These are phyloP conservation scores for Lipomyces starkeyi DNA, from an alignment of 805 yeast species.

Conservation along the genomic window DNA sequence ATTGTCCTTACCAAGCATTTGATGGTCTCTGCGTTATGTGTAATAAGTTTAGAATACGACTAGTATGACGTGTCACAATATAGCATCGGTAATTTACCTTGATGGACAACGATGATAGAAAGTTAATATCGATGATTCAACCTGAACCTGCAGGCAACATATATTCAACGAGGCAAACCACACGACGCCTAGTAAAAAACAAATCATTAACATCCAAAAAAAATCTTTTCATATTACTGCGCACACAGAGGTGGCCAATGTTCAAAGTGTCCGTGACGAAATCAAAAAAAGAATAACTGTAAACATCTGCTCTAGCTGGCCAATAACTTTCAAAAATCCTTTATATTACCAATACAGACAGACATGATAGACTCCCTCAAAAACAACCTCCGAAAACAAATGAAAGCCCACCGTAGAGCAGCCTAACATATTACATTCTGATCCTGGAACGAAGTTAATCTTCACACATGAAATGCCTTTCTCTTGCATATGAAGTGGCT, in stretches of 20 bases:
- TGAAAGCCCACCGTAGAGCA: not conserved
- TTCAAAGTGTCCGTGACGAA: not conserved
- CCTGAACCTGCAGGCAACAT: constrained; percentile 4
- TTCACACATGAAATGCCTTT: constrained; percentile 8
- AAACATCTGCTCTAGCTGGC: not conserved
- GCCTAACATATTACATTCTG: not conserved
- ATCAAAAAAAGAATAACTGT: not conserved
- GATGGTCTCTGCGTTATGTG: not conserved
- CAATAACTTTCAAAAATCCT: not conserved
- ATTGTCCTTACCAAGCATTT: not conserved
- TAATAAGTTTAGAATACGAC: not conserved
- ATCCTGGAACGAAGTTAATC: not conserved
- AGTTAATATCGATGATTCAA: constrained; percentile 1
- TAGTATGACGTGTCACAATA: not conserved
- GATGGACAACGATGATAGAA: constrained; percentile 1
- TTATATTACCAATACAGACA: not conserved
- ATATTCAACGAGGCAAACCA: not conserved
- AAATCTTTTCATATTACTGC: too few species aligned
- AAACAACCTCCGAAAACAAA: not conserved
- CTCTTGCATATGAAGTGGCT: constrained; percentile 27
- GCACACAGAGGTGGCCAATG: too few species aligned
- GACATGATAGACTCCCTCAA: not conserved
- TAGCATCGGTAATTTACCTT: not conserved
- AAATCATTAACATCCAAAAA: not conserved
- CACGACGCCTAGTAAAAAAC: not conserved